A percentile compares a stretch with the other conserved stretches of the same genome.
Evolutionary conservation across 2,329 filamentous ascomycete species (phyloP).

Genomic region (Ophiostoma sp.): DNA sequence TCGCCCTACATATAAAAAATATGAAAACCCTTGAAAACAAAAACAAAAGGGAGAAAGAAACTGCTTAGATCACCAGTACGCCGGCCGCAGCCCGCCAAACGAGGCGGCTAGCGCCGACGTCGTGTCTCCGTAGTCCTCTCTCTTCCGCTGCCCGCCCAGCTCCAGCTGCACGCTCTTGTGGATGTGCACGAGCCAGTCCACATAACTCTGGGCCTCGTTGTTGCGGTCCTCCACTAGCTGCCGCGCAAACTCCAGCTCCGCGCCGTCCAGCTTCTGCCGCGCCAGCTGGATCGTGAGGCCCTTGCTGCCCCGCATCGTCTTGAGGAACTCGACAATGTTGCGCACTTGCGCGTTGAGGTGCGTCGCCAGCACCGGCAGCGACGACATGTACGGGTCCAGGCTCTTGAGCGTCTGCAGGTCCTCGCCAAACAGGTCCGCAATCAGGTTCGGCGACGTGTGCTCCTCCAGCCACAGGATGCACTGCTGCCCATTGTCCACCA

Average conservation of each 20-base stretch:
- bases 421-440: slow-evolving; percentile 83
- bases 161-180: slow-evolving; percentile 92
- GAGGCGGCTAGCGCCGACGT: slow-evolving; percentile 47
- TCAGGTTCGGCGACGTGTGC: slow-evolving; percentile 85
- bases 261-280: slow-evolving; percentile 85
- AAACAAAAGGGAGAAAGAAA: too few species aligned
- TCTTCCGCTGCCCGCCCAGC: slow-evolving; percentile 39
- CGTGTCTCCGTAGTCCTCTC: slow-evolving; percentile 49
- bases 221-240: slow-evolving; percentile 91
- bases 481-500: slow-evolving; percentile 92
- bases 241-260: slow-evolving; percentile 93
- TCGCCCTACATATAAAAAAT: not conserved
- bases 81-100: slow-evolving; percentile 42
- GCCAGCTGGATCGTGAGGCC: slow-evolving; percentile 85
- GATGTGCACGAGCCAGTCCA: slow-evolving; percentile 95
- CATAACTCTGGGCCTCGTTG: slow-evolving; percentile 95
- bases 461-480: slow-evolving; percentile 89
- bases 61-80: slow-evolving; percentile 31
- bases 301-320: slow-evolving; percentile 75
- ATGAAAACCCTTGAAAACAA: not conserved
- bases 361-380: slow-evolving; percentile 78
- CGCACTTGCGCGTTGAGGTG: slow-evolving; percentile 92
- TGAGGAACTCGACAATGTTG: slow-evolving; percentile 85
- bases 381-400: slow-evolving; percentile 75
- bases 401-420: slow-evolving; percentile 64